Percentiles rank a stretch among this genome's conserved stretches.
These are phyloP conservation scores for Arthrobotrys sphaeroides DNA, from an alignment of 2,329 filamentous ascomycete species.

Conservation along the genomic window DNA sequence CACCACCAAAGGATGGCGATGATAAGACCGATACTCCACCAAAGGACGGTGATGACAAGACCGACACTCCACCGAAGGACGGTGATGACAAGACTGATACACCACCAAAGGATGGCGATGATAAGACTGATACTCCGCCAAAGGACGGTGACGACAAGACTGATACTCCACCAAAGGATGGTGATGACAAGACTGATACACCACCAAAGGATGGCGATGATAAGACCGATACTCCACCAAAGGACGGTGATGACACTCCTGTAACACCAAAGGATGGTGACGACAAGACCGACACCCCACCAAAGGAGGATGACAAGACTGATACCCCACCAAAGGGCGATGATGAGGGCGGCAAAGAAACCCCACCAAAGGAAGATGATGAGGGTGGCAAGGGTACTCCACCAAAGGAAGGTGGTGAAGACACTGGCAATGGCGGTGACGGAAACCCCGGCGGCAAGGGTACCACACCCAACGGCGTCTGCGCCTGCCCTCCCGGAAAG, in stretches of 20 bases:
- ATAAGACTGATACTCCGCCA: neutral
- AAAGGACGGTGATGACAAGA: neutral
- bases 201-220: neutral
- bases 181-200: neutral
- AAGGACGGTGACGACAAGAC: neutral
- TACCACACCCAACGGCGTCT: neutral
- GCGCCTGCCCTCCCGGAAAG: neutral
- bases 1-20: neutral
- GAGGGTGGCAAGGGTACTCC: neutral
- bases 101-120: neutral
- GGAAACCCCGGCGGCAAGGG: neutral
- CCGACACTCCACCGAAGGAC: no score
- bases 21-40: neutral
- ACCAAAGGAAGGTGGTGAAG: neutral
- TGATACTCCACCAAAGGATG: neutral
- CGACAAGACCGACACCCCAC: neutral
- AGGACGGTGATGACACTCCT: neutral
- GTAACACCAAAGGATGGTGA: neutral
- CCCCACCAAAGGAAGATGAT: neutral
- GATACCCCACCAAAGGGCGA: neutral
- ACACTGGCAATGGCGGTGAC: neutral
- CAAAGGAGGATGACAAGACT: neutral
- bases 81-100: neutral
- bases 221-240: neutral
- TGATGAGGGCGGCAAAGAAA: neutral